Base-by-base conservation (phyloP, 2,329 filamentous ascomycete species). In the Blastomyces emzantsi region DNA sequence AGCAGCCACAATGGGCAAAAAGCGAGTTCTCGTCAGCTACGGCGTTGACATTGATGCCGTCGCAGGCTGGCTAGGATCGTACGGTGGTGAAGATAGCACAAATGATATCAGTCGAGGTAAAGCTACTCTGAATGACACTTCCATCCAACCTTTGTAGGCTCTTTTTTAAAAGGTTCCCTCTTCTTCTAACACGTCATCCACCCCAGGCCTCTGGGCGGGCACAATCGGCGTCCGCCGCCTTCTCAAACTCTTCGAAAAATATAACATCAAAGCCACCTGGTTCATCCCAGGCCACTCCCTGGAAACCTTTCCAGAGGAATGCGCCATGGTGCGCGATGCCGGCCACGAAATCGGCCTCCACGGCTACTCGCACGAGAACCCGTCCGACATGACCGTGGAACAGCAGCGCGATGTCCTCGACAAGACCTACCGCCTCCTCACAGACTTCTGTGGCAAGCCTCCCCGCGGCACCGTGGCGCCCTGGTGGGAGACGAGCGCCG, bases 21-120 rank as follows among this genome's bases (percentile, higher is more conserved):
- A 83, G 67, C 76, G 81, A 61, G 79, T 85, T 59, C 79, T 84
- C 47, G 79, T 82, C 54, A 77, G 83, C 67, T 90, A 89, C 69
- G 86, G 87, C 2, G 85, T 90, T 30, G 88, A 91, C 66, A 86
- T 91, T 33, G 88, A 91, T 67, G 88, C 87, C n/a, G 86, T 90
- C 1, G 84, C 87, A 1, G 87, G 88, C 9, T 91, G 88, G 89
- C 78, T 91, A 0, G 88, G 88, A 0, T 88, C 85, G 0, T 91
- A 92, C 69, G 87, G 87, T 19, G 87, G 89, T 47, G 83, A 90
- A 73, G 88, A 91, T 71, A 87, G 83, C 8, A 85, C 83, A 1
- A 88, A 82, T 70, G 88, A 91, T 68, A 90, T 91, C 66, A 87
- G 84, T 70, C 80, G 88, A 80, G 87, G 86, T 84, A 69, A 66